Evolutionary conservation across 179 eudicot genomes (phyloP), one percentile per base, ranked within the genome.

Genomic region (Actinidia arguta): DNA sequence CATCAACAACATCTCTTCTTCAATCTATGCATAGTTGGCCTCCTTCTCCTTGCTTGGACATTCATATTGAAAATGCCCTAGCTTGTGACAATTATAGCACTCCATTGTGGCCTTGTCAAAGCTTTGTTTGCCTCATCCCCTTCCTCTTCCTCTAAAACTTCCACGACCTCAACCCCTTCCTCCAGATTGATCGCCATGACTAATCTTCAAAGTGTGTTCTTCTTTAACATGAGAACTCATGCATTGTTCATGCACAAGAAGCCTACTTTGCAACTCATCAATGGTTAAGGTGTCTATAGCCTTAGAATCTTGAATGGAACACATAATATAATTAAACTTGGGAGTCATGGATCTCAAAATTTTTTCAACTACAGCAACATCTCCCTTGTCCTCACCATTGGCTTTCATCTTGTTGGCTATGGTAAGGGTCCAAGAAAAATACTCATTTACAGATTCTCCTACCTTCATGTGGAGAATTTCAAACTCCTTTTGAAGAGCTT

Each of bases 1-100:
- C 78, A 73, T 81, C 9, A 81, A 61, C 4, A 73, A 1, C n/a
- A 81, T 0, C 42, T 71, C 83, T 58, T 81, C 79, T 47, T 39
- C 18, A 12, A 1, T 3, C 8, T 63, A 64, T 2, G 14, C 82
- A 68, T 8, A 80, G 51, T 68, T 68, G 6, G 58, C 54, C 17
- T 67, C 16, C 1, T 0, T 54, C 10, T 12, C 61, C 6, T 31
- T 68, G 50, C 31, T 79, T 18, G 74, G 74, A 70, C 50, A 70
- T 78, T 44, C 59, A 2, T 0, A 63, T 6, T 3, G n/a, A 48
- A 78, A 78, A 10, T 63, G 73, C 0, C 73, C 73, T n/a, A 63
- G 81, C 18, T 78, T 63, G 47, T 62, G 59, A 25, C 10, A 63
- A 7, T 63, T 77, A 44, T 77, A 59, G 52, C 55, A 51, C 13